Evolutionary conservation across 169 alveolate genomes (phyloP).

Genomic region (Plasmodium falciparum): DNA sequence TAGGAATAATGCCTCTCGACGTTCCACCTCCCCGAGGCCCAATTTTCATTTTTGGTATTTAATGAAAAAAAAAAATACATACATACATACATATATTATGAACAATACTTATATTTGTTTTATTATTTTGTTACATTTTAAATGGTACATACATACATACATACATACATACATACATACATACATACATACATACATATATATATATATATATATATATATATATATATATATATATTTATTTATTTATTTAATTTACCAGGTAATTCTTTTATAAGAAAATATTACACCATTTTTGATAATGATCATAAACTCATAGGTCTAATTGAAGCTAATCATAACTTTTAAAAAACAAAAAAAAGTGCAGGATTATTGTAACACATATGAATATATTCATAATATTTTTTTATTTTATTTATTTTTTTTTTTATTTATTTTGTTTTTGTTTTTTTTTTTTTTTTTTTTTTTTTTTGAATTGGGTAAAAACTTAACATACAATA

Average conservation of each 20-base stretch:
- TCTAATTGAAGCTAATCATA: constrained; percentile 85
- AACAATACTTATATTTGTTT: too few relatives aligned
- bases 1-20: constrained; percentile 88
- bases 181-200: too few relatives aligned
- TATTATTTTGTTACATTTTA: too few relatives aligned
- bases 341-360: constrained; percentile 13
- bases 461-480: background rate
- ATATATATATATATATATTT: background rate
- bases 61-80: too few relatives aligned
- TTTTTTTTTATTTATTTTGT: background rate
- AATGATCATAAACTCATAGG: constrained; percentile 88
- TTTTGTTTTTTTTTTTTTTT: too few relatives aligned
- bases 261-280: constrained; percentile 82
- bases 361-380: too few relatives aligned
- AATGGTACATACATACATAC: background rate
- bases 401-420: background rate
- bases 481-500: background rate
- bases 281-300: constrained; percentile 89
- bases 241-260: background rate
- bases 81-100: too few relatives aligned
- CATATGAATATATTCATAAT: background rate
- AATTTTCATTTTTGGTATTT: constrained; percentile 86
- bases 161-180: background rate
- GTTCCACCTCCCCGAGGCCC: constrained; percentile 90
- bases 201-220: background rate